phyloP scores from a whole-genome alignment of 2,329 filamentous ascomycete species.

The Fonsecaea erecta region DNA sequence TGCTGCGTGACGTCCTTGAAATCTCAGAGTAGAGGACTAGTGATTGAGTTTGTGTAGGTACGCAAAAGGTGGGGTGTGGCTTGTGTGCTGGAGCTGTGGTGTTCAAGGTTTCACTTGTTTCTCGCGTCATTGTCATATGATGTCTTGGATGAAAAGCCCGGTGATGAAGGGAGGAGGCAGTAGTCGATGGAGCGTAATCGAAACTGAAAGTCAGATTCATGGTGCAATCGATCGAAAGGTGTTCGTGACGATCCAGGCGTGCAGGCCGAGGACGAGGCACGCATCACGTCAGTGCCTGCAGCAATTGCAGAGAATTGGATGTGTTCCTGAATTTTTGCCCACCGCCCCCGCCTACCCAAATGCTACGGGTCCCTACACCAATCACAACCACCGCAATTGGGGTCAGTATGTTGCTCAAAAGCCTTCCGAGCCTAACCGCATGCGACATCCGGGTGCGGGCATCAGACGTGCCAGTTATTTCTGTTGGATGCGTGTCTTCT shows the following conservation, averaged over 20 bases:
- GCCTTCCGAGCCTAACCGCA: constrained; percentile 8
- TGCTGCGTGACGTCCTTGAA: background rate
- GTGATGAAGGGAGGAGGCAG: background rate
- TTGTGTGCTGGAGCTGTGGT: background rate
- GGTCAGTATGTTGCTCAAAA: background rate
- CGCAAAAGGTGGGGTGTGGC: background rate
- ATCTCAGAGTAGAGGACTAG: background rate
- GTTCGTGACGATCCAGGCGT: constrained; percentile 1
- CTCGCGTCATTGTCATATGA: constrained; percentile 4
- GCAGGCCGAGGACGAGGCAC: background rate
- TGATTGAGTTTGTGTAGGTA: background rate
- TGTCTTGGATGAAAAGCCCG: background rate
- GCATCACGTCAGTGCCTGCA: background rate
- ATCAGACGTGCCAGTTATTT: constrained; percentile 11
- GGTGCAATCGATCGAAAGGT: constrained; percentile 2
- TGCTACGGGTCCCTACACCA: background rate
- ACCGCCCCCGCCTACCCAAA: background rate
- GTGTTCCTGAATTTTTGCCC: constrained; percentile 2
- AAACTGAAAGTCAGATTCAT: background rate
- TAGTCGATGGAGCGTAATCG: background rate
- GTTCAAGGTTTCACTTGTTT: background rate
- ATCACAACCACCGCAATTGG: constrained; percentile 6
- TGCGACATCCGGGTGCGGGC: constrained; percentile 4
- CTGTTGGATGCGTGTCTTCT: constrained; percentile 9
- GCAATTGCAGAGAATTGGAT: background rate